Evolutionary conservation across 2,329 filamentous ascomycete genomes (phyloP), one percentile per base, ranked within the genome.

Genomic region (Grosmannia serpens): DNA sequence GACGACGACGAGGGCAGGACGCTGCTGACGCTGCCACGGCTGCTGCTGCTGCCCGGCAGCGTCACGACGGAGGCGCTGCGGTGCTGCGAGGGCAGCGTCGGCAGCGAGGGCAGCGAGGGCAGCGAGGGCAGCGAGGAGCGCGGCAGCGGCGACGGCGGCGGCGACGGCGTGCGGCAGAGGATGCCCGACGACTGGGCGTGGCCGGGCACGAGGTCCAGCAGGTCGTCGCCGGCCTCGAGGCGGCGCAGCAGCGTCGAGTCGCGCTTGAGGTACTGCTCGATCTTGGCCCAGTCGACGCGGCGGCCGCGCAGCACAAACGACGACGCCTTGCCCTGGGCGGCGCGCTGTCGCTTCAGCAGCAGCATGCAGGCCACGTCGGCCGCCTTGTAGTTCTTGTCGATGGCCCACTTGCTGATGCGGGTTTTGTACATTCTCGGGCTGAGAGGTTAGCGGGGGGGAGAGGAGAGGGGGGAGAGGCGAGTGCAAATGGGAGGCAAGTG

Each of bases 341-440:
- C 63, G 9, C 67, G 66, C 29, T 64, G 59, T 38, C 65, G 62
- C 44, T 66, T 63, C 22, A 69, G 50, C 20, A 60, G 60, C 9
- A 67, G 54, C 60, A 69, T 65, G 33, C 63, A 59, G 31, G 64
- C 62, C 1, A 70, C 68, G 58, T 69, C 65, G n/a, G 62, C 52
- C 0, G 64, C 64, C 60, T 68, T 70, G 58, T 67, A 63, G 58
- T 69, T 69, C 62, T 71, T 71, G 53, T 68, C 63, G 9, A 70
- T 61, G 2, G 64, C 65, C 69, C 69, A 71, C 41, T 67, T 67
- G 60, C 65, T 68, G 59, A 70, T 68, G 17, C 69, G 65, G 1
- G 66, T 67, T 55, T 70, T 67, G 64, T 69, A 71, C 69, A 71
- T 71, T 9, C 68, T 66, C 26, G 65, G 61, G n/a, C 66, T 68